phyloP scores from a whole-genome alignment of 306 rosid species.

The Lathyrus sativus region DNA sequence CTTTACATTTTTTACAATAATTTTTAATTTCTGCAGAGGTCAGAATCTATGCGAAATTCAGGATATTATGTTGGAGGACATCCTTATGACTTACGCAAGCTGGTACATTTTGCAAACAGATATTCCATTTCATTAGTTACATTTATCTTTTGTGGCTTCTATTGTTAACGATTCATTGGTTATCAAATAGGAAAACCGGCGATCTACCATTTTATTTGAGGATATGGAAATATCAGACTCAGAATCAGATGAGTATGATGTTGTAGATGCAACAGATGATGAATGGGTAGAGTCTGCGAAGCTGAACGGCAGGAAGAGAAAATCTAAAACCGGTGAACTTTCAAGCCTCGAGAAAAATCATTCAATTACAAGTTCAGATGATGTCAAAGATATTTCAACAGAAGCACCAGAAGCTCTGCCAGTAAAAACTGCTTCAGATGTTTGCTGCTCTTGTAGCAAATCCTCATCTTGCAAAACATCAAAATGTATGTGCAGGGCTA shows the following conservation, averaged over 20 bases:
- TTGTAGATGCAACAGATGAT: conserved; percentile 43
- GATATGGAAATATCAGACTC: conserved; percentile 74
- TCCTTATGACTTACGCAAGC: conserved; percentile 77
- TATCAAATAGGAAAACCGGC: conserved; percentile 61
- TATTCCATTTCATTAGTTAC: not conserved
- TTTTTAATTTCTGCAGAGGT: conserved; percentile 50
- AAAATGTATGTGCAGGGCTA: conserved; percentile 68
- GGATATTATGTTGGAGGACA: conserved; percentile 52
- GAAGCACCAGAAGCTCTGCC: conserved; percentile 40
- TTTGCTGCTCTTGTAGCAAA: conserved; percentile 85
- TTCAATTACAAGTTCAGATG: conserved; percentile 33
- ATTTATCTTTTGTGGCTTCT: not conserved
- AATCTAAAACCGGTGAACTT: conserved; percentile 49
- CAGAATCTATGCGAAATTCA: conserved; percentile 38
- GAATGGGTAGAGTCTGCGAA: conserved; percentile 58
- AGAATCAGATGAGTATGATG: conserved; percentile 65
- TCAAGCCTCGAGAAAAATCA: conserved; percentile 41
- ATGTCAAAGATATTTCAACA: conserved; percentile 41
- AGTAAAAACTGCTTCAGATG: conserved; percentile 36
- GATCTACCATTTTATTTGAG: conserved; percentile 63
- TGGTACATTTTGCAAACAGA: conserved; percentile 51
- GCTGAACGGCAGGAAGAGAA: conserved; percentile 44
- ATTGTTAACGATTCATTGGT: conserved; percentile 22
- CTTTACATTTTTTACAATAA: conserved; percentile 1
- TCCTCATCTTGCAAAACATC: conserved; percentile 74